Conservation (phyloP, 1,284 basidiomycete species). For the Porodaedalea pini region DNA sequence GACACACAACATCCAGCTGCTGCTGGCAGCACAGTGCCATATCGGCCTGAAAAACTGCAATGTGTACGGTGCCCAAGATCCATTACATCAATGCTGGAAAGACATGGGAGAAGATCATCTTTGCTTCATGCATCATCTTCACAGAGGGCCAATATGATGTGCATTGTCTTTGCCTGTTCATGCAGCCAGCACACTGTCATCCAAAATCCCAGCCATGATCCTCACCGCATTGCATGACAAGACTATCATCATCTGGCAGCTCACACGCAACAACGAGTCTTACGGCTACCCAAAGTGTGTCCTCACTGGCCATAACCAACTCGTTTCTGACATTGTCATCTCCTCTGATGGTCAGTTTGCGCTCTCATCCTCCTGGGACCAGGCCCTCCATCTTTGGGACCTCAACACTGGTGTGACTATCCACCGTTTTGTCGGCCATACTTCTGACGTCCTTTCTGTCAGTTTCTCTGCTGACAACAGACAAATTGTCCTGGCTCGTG, state of each 20-base stretch:
- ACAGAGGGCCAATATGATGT: no score
- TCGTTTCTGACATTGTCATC: constrained; percentile 98
- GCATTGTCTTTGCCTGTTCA: no score
- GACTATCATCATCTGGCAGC: constrained; percentile 99
- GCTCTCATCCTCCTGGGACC: constrained; percentile 98
- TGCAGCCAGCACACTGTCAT: no score
- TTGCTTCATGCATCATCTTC: no score
- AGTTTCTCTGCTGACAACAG: constrained; percentile 97
- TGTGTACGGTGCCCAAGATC: no score
- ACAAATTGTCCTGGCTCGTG: constrained; percentile 97
- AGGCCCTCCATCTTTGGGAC: constrained; percentile 99
- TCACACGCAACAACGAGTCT: constrained; percentile 90
- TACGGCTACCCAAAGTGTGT: constrained; percentile 97
- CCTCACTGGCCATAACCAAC: constrained; percentile 99
- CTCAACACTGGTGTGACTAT: constrained; percentile 93
- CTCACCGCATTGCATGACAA: constrained; percentile 98
- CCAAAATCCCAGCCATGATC: constrained; percentile 96
- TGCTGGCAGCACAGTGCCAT: no score
- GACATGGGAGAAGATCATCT: no score
- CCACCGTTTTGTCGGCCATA: constrained; percentile 91
- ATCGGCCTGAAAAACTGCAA: no score
- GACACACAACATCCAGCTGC: no score
- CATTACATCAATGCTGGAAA: no score
- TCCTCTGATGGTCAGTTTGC: constrained; percentile 99
- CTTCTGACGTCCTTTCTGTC: constrained; percentile 96